Base-by-base conservation (phyloP, 306 rosid genomes). In the Herpetospermum pedunculosum region DNA sequence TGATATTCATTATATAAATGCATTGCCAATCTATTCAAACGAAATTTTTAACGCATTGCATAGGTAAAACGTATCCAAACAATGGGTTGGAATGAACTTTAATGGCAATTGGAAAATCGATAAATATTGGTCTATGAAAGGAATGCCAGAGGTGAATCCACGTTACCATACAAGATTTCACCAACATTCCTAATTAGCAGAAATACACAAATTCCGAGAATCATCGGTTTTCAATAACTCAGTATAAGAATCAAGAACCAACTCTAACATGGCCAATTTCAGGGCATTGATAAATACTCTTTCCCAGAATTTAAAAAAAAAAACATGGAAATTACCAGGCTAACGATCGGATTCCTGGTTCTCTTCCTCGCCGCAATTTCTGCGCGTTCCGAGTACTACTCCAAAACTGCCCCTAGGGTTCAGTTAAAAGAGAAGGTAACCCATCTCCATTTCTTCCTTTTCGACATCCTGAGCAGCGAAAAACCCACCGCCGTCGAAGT, bases 371-470 rank as follows among this genome's bases (percentile, higher is more conserved):
- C 43, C 40, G 25, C 77, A 34, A 30, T 63, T 49, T 76, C 77
- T 26, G 77, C 80, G 15, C 41, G 35, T 4, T 76, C 78, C 60
- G 70, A 26, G 18, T 84, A 71, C 64, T 25, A 63, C 80, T 79
- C 84, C 26, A 15, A 53, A 30, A 76, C 26, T 47, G 4, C 9
- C 0, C 65, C 77, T 0, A 13, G 23, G 1, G 59, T 76, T 14
- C 76, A 60, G 1, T 52, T 28, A 9, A 76, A 76, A 28, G 85
- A 82, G 47, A 82, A 76, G 59, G 81, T 80, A 12, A 85, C 88
- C 6, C 57, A 52, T 38, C 83, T 85, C 30, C 78, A 78, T 35
- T 85, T 85, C 77, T 82, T 68, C 85, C 84, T 85, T 41, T 83
- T 82, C 1, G 83, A 85, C 76, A 80, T 78, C 18, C 81, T 85